A percentile compares a stretch with the other conserved stretches of the same genome.
These are phyloP conservation scores for Pseudonitzschia multiseries DNA, from an alignment of 108 stramenopile genomes.

Conservation along the genomic window DNA sequence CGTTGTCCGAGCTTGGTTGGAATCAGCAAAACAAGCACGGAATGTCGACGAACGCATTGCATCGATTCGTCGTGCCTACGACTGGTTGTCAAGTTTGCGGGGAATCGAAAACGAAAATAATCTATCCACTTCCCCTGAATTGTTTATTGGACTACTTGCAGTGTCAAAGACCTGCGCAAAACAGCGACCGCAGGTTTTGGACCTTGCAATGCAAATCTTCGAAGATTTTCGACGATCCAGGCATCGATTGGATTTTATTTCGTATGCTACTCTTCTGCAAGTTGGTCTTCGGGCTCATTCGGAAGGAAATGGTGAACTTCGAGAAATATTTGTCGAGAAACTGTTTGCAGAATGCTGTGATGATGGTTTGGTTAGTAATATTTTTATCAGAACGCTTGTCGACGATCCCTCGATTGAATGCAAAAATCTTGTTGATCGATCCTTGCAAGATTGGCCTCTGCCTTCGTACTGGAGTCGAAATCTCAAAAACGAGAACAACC, in stretches of 20 bases:
- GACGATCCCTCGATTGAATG: constrained; percentile 47
- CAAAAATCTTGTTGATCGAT: constrained; percentile 27
- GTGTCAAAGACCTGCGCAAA: constrained; percentile 32
- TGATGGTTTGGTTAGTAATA: constrained; percentile 63
- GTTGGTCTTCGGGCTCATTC: constrained; percentile 55
- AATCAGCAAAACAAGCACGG: constrained; percentile 31
- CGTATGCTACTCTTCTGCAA: constrained; percentile 56
- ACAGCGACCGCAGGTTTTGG: constrained; percentile 23
- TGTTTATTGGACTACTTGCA: constrained; percentile 43
- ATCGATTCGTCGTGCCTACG: constrained; percentile 46
- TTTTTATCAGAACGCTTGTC: constrained; percentile 37
- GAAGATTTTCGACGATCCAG: constrained; percentile 44
- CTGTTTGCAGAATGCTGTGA: constrained; percentile 56
- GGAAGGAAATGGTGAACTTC: constrained; percentile 23
- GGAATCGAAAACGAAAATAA: constrained; percentile 46
- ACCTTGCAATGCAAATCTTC: constrained; percentile 38
- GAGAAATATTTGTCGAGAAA: constrained; percentile 39
- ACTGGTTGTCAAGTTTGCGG: constrained; percentile 58
- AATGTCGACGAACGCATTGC: constrained; percentile 33
- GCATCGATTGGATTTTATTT: constrained; percentile 42
- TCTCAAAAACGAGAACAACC: constrained; percentile 23
- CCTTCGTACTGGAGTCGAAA: constrained; percentile 65
- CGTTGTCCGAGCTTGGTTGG: constrained; percentile 76
- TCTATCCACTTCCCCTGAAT: constrained; percentile 49
- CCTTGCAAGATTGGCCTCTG: constrained; percentile 52